Percentiles rank a stretch among this genome's conserved stretches.
phyloP scores from a whole-genome alignment of 305 asterid genomes.

The Fraxinus xanthoxyloides region DNA sequence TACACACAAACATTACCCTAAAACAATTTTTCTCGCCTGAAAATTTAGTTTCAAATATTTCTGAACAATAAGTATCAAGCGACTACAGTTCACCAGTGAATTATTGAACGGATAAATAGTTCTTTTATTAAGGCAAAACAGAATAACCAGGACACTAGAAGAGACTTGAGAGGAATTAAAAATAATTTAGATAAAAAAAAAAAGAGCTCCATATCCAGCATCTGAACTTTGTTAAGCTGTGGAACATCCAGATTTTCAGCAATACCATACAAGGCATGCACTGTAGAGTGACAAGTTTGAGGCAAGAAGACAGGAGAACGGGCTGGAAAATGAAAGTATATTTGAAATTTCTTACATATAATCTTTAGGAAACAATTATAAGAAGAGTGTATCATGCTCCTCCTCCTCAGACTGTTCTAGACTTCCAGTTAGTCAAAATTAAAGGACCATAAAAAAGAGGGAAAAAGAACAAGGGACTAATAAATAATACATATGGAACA shows the following conservation, averaged over 20 bases:
- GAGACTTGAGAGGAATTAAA: background rate
- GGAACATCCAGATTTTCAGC: background rate
- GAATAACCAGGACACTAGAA: background rate
- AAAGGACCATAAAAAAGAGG: background rate
- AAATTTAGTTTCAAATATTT: background rate
- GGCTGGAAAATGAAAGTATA: background rate
- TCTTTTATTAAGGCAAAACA: background rate
- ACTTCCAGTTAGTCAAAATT: background rate
- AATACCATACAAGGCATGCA: background rate
- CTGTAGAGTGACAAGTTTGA: background rate
- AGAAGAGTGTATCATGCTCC: background rate
- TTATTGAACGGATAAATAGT: background rate
- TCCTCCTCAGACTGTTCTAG: background rate
- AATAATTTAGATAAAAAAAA: background rate
- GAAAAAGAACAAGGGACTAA: background rate
- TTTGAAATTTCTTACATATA: background rate
- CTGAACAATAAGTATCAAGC: background rate
- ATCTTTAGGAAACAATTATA: background rate
- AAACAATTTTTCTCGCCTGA: background rate
- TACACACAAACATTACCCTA: background rate
- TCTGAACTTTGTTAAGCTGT: background rate
- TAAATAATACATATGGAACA: constrained; percentile 5
- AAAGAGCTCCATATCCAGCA: background rate
- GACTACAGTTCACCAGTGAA: background rate
- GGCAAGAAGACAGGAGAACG: background rate